Base-by-base conservation (phyloP, 2,329 filamentous ascomycete species). In the Fusarium nelsonii region DNA sequence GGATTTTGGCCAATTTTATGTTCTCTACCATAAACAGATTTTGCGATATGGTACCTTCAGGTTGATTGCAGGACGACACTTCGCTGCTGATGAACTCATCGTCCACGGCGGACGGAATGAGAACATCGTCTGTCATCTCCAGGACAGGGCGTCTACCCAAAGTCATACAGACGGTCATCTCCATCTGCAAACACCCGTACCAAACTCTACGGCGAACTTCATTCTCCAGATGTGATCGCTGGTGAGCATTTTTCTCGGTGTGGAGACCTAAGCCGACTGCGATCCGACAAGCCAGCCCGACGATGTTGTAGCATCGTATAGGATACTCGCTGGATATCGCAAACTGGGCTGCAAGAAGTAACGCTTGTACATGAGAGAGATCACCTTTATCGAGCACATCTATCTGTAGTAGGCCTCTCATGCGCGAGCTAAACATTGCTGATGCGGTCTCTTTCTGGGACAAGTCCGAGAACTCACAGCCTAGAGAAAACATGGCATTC, bases 101-200 rank as follows among this genome's bases (percentile, higher is more conserved):
- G 8, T 62, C 59, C 1, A 62, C 34, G 1, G 59, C 57, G 0
- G 57, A 34, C 0, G 59, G 58, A 0, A 54, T 18, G 2, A 11
- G 10, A 1, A 62, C 57, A 7, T 12, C 40, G 0, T 62, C 58
- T 30, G 57, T 62, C 2, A 62, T 10, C 10, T 61, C 30, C 1
- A 62, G 6, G 0, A 62, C 28, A 0, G 59, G 59, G 0, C 45
- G 56, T 15, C 59, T 61, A 0, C 59, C 59, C 0, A 62, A 6
- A 3, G 59, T 62, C 59, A 62, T 62, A 0, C 59, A 62, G 0
- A 62, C 58, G 8, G 37, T 37, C 57, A 60, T 61, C 10, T 61
- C 58, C 11, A 61, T 6, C 0, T 61, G 58, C 8, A 61, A 2
- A 2, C 58, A 61, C 2, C 58, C 58, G 18, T 61, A 61, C 58